Evolutionary conservation across 768 basidiomycete genomes (phyloP), one percentile per base, ranked within the genome.

Genomic region (Lentinula aciculospora): DNA sequence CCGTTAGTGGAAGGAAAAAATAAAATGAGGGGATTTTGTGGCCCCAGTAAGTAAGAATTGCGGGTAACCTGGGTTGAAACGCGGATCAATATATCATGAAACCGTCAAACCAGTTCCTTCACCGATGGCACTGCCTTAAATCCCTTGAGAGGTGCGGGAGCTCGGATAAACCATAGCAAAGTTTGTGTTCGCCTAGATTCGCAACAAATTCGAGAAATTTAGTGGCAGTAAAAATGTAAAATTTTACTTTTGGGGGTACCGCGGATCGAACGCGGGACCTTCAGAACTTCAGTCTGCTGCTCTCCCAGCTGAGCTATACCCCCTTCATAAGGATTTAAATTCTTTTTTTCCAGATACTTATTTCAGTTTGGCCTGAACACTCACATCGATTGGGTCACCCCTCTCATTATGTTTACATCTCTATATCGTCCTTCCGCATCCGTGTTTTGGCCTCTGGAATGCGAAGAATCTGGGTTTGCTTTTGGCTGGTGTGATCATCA

Each of bases 381-480:
- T n/a, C n/a, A n/a, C n/a, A 53, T 13, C 12, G 25, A 21, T 25
- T 10, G 21, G 1, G 13, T 23, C 9, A 17, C 9, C 6, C 47
- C 10, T 4, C 7, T 13, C 47, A 31, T 13, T 13, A 51, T 51
- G 31, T 17, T n/a, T 12, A 7, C 31, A 21, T 51, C 49, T 48
- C 27, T 36, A 12, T 50, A 50, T 50, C 15, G 31, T 34, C 49
- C 32, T 8, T 31, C 27, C 32, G 8, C 32, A 15, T 21, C 76
- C 36, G 64, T 85, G 57, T 83, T 86, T 64, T 87, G 85, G 84
- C 86, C 86, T 29, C 65, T 68, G 27, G 81, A 83, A 64, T 69
- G 79, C 25, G 61, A 67, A 48, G 46, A 65, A n/a, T 67, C 69
- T 21, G 83, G 85, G 2, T 74, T 81, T 53, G 76, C 78, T 61